Percentiles rank a stretch among this genome's conserved stretches.
phyloP scores from a whole-genome alignment of 306 rosid species.

The Gastrolobium bilobum region DNA sequence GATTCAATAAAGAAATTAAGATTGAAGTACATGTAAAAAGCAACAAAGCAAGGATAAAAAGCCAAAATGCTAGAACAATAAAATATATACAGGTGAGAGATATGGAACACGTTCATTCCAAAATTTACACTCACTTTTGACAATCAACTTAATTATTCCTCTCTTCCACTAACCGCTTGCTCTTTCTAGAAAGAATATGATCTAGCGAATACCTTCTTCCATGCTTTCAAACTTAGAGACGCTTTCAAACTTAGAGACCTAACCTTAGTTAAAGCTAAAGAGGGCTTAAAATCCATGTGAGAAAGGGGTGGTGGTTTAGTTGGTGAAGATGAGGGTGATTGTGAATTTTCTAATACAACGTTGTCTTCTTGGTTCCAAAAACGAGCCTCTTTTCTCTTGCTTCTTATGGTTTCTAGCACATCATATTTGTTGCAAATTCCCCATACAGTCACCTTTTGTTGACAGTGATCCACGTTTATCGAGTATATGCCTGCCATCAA shows the following conservation, averaged over 20 bases:
- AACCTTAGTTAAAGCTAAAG: constrained; percentile 68
- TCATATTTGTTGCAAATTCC: constrained; percentile 93
- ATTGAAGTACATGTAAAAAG: constrained; percentile 29
- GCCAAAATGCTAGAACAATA: constrained; percentile 39
- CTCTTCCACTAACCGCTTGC: neutral
- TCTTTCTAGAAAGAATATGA: constrained; percentile 65
- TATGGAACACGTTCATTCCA: constrained; percentile 26
- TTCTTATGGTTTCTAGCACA: constrained; percentile 67
- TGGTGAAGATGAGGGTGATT: constrained; percentile 48
- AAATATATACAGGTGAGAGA: constrained; percentile 45
- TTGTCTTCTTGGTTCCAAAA: constrained; percentile 83
- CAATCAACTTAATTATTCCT: neutral
- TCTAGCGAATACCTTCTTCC: constrained; percentile 74
- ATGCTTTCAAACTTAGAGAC: constrained; percentile 79
- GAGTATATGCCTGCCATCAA: constrained; percentile 81
- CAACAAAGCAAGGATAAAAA: constrained; percentile 10
- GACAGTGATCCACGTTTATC: constrained; percentile 69
- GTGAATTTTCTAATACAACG: constrained; percentile 47
- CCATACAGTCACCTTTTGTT: constrained; percentile 92
- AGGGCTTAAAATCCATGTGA: constrained; percentile 52
- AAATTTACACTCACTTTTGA: constrained; percentile 44
- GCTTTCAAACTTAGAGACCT: constrained; percentile 80
- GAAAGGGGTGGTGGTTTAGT: constrained; percentile 41
- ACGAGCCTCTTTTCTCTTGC: constrained; percentile 83
- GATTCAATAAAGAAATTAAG: constrained; percentile 28